A percentile compares a stretch with the other conserved stretches of the same genome.
Conservation (phyloP, 2,329 filamentous ascomycete species). For the Aspergillus amoenus region DNA sequence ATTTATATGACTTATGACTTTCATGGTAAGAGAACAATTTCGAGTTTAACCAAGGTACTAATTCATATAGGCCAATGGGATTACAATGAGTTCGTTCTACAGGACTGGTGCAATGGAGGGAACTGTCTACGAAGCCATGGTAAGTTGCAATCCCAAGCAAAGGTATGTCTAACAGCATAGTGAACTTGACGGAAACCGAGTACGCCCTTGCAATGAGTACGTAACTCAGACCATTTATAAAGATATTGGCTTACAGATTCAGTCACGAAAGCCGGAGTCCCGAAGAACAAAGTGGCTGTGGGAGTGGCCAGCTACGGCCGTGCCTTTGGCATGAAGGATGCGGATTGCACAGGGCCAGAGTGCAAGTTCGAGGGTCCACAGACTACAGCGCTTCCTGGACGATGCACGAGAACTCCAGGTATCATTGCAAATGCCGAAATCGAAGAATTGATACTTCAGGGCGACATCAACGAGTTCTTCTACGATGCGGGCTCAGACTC, state of each 20-base stretch:
- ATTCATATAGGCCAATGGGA: slow-evolving; percentile 14
- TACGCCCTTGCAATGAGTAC: slow-evolving; percentile 8
- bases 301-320: slow-evolving; percentile 11
- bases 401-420: background rate
- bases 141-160: background rate
- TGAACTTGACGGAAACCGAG: slow-evolving; percentile 12
- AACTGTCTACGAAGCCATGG: slow-evolving; percentile 39
- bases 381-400: slow-evolving; percentile 1
- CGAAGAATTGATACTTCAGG: slow-evolving; percentile 4
- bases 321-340: slow-evolving; percentile 8
- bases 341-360: slow-evolving; percentile 4
- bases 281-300: background rate
- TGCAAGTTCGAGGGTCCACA: slow-evolving; percentile 6
- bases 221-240: background rate
- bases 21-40: slow-evolving; percentile 10
- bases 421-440: slow-evolving; percentile 9
- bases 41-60: background rate
- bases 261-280: slow-evolving; percentile 14
- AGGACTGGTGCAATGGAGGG: slow-evolving; percentile 24
- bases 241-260: background rate
- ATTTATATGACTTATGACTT: slow-evolving; percentile 44
- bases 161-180: background rate
- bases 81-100: slow-evolving; percentile 3
- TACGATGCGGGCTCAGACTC: slow-evolving; percentile 9
- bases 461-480: slow-evolving; percentile 2